Base-by-base conservation (phyloP, 495 filamentous ascomycete species). In the Pyronema domesticum region DNA sequence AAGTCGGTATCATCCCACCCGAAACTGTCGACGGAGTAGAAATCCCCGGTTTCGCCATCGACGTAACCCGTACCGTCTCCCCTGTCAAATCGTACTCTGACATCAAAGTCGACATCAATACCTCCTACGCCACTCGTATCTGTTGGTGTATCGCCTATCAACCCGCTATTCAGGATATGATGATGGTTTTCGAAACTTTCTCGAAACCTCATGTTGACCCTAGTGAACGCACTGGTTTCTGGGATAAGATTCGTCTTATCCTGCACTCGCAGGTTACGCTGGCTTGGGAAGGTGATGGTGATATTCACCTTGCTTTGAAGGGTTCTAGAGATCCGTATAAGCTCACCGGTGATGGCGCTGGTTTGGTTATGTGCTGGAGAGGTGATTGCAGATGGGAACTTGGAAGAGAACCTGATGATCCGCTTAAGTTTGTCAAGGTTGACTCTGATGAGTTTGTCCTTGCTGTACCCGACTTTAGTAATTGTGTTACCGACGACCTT, bases 101-200 rank as follows among this genome's bases (percentile, higher is more conserved):
- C 58, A 85, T 95, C 58, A 75, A 73, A 15, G 73, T 96, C 57
- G 84, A 94, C 51, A 94, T 99, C 63, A 89, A 95, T 64, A 95
- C 89, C 4, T 82, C 81, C 55, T 77, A 85, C 56, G 82, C 93
- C 7, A 99, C 91, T 7, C 80, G 83, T 53, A 89, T 96, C 49
- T 95, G 88, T 34, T 99, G 91, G 91, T 86, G 89, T 39, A 85
- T 88, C 54, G 94, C 91, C 0, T 96, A 96, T 64, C 91, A 99
- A 58, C 91, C 91, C 23, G 93, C 89, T 9, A 95, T 99, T 52
- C 91, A 99, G 68, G 91, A 99, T 62, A 95, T 95, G 85, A 99
- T 99, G 91, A 95, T 96, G 79, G 86, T 93, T 19, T 86, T 99
- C 55, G 91, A 99, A 71, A 83, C 83, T 0, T 95, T 99, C 69